Conservation (phyloP, 139 green algal genomes). For the Marvania coccoides region DNA sequence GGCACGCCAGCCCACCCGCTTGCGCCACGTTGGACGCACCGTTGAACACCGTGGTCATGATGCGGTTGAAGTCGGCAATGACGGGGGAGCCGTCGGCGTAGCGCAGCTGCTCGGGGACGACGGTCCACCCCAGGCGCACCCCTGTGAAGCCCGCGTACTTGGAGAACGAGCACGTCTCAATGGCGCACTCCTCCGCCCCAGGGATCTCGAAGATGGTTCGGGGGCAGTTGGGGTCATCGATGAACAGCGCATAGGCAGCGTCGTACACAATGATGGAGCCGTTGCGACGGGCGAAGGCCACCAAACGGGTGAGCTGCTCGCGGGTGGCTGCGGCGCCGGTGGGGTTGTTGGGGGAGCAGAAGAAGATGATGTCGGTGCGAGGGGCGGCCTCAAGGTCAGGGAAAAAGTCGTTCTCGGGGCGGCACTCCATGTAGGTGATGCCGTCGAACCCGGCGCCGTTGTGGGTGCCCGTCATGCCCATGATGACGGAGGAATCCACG, state of each 20-base stretch:
- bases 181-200: conserved; percentile 75
- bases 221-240: conserved; percentile 85
- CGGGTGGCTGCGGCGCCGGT: conserved; percentile 88
- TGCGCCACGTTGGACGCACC: conserved; percentile 92
- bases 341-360: conserved; percentile 99
- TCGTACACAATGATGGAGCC: conserved; percentile 95
- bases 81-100: conserved; percentile 71
- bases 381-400: conserved; percentile 76
- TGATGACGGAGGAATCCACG: conserved; percentile 98
- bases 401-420: conserved; percentile 95
- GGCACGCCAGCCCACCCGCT: conserved; percentile 84
- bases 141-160: conserved; percentile 98
- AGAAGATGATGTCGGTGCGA: conserved; percentile 97
- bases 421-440: conserved; percentile 94
- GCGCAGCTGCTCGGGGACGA: conserved; percentile 79
- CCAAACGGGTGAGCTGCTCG: conserved; percentile 84
- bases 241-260: conserved; percentile 96
- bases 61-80: conserved; percentile 87
- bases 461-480: conserved; percentile 86
- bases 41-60: conserved; percentile 98
- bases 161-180: conserved; percentile 95
- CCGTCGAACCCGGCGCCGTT: conserved; percentile 76
- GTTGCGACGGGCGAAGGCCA: conserved; percentile 76
- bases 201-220: conserved; percentile 97
- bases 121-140: conserved; percentile 95